Evolutionary conservation across 75 land plant species (phyloP), one percentile per base, ranked within the genome.

Genomic region (Adiantum capillusveneris): DNA sequence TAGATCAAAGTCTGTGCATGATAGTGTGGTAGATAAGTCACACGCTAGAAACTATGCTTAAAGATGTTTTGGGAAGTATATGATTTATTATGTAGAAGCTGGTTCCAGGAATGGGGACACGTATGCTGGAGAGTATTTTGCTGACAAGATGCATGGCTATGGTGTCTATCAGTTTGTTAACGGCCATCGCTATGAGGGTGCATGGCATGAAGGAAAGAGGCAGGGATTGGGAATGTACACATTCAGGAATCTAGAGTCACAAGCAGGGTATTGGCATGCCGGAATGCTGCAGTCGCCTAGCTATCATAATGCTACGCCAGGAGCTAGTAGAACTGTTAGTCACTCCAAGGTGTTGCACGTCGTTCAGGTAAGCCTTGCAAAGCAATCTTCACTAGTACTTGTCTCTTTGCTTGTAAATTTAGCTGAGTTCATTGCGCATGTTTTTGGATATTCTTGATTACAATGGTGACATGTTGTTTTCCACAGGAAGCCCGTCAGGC

Each of bases 221-320:
- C 97, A 87, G 65, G 97, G 97, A 2, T 74, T 84, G 52, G 97
- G 93, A 39, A 79, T 88, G 81, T 91, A 88, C 66, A 87, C 97
- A 14, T 86, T 90, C 58, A 75, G 86, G 53, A 85, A 73, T 58
- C 82, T 87, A 7, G 95, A 89, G 26, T 78, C 80, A 2, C 83
- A 83, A 51, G 79, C 81, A 27, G 95, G 90, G 14, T 74, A 86
- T 45, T 89, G 95, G 95, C 69, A 80, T 49, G 53, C 46, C 50
- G 95, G 95, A 27, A 50, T 62, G 16, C 64, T 89, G 31, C 65
- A 73, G 53, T 69, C 66, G 56, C 67, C 78, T 17, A 79, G 77
- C 44, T 63, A 76, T 7, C 72, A 71, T 57, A 79, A 59, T 29
- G 63, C 64, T 24, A 65, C 30, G 36, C 66, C 75, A 53, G 64